Base-by-base conservation (phyloP, 2,329 filamentous ascomycete genomes). In the Claviceps sp. region DNA sequence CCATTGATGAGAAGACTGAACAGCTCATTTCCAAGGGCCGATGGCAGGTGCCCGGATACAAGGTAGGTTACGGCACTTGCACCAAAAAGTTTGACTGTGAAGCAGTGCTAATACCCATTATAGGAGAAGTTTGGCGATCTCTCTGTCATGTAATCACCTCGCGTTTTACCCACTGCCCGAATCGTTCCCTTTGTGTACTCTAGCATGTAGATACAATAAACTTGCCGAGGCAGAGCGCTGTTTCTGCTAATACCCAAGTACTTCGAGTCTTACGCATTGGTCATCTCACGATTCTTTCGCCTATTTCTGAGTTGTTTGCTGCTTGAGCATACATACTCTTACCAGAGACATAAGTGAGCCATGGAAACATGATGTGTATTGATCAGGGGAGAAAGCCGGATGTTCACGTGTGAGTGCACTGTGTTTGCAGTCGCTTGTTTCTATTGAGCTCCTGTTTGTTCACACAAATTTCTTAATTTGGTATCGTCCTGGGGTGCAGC, bases 41-140 rank as follows among this genome's bases (percentile, higher is more conserved):
- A 82, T 98, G 93, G 93, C 81, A 84, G 76, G 90, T 95, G 67
- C 90, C 93, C 58, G 93, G 93, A 69, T 98, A 98, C 87, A 95
- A 96, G 89, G 91, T 91, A 76, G 64, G 84, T 68, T 53, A 34
- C 30, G 30, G 3, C 4, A 34, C 30, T 34, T 34, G 8, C 5
- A 24, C 44, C 8, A 22, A 17, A 39, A 11, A 34, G 13, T 19
- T 44, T 26, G 8, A 30, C 3, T 43, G 38, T 4, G 22, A 13
- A 26, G n/a, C 30, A 41, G 37, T 47, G 37, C 77, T 85, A 69
- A 84, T 68, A 52, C 58, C 56, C 60, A 47, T 47, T 65, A 60
- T 65, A 97, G 91, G 93, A 98, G 82, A 95, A 90, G 81, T 98
- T 97, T 74, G 93, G 93, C 77, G 90, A 97, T 71, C 84, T 97